A percentile compares a stretch with the other conserved stretches of the same genome.
Conservation (phyloP, 2,329 filamentous ascomycete genomes). For the Xylaria sp. region DNA sequence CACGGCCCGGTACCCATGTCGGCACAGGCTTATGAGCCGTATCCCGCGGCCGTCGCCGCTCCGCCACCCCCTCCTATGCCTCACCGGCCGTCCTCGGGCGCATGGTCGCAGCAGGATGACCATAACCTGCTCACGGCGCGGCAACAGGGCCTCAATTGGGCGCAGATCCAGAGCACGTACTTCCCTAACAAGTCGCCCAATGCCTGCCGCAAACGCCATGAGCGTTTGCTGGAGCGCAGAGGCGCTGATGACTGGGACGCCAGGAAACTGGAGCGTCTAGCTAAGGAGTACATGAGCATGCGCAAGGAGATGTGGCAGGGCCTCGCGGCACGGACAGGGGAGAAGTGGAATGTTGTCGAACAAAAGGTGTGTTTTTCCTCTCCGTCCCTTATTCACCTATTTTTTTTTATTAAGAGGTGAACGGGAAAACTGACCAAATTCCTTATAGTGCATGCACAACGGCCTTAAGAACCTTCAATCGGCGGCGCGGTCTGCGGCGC, state of each 20-base stretch:
- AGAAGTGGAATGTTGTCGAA: conserved; percentile 80
- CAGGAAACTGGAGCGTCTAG: conserved; percentile 77
- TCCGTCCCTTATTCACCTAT: neutral
- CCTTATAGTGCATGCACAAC: conserved; percentile 78
- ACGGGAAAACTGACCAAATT: neutral
- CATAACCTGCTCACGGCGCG: conserved; percentile 76
- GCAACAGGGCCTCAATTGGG: conserved; percentile 82
- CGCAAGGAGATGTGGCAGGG: conserved; percentile 84
- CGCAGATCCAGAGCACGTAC: conserved; percentile 77
- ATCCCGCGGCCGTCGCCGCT: conserved; percentile 50
- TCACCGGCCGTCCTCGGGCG: conserved; percentile 68
- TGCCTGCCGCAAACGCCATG: conserved; percentile 89
- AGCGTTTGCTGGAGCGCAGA: conserved; percentile 80
- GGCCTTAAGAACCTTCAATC: conserved; percentile 83
- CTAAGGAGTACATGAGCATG: conserved; percentile 81
- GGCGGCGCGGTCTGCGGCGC: conserved; percentile 71
- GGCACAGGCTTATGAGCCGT: conserved; percentile 55
- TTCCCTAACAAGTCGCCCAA: conserved; percentile 83
- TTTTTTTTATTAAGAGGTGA: neutral
- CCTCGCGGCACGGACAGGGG: conserved; percentile 78
- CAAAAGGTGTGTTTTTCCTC: conserved; percentile 61
- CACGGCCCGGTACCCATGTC: conserved; percentile 50
- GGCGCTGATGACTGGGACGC: conserved; percentile 82
- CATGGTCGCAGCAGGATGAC: conserved; percentile 81
- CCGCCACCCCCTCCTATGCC: conserved; percentile 51